Conservation (phyloP, 148 eudicot genomes). For the Drosera capensis region DNA sequence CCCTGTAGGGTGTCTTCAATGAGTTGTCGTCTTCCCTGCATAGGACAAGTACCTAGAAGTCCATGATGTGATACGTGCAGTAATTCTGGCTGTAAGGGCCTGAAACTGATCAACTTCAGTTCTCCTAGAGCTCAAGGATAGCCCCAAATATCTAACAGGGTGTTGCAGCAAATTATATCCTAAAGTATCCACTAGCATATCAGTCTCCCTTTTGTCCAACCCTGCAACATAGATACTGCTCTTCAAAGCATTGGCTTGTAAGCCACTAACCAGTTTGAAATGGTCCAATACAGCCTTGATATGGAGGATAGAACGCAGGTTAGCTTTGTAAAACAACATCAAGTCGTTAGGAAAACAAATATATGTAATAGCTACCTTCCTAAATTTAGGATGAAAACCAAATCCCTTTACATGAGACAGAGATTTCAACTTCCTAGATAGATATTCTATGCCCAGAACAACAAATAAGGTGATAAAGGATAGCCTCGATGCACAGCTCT, state of each 20-base stretch:
- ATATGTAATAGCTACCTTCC: not conserved
- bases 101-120: no score
- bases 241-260: not conserved
- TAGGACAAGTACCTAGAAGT: no score
- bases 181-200: no score
- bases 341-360: not conserved
- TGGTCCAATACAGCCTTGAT: not conserved
- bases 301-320: not conserved
- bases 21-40: no score
- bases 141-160: no score
- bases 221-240: not conserved
- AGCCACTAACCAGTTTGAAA: not conserved
- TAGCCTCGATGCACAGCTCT: not conserved
- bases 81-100: no score
- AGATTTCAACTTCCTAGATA: not conserved
- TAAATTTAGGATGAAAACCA: not conserved
- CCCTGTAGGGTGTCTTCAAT: no score
- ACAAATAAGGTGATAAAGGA: not conserved
- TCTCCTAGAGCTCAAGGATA: no score
- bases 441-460: not conserved
- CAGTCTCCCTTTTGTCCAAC: no score
- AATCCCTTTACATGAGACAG: not conserved
- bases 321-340: not conserved
- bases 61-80: no score
- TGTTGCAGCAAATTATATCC: no score